phyloP scores from a whole-genome alignment of 2,329 filamentous ascomycete species.

The Alternaria gansuensis region DNA sequence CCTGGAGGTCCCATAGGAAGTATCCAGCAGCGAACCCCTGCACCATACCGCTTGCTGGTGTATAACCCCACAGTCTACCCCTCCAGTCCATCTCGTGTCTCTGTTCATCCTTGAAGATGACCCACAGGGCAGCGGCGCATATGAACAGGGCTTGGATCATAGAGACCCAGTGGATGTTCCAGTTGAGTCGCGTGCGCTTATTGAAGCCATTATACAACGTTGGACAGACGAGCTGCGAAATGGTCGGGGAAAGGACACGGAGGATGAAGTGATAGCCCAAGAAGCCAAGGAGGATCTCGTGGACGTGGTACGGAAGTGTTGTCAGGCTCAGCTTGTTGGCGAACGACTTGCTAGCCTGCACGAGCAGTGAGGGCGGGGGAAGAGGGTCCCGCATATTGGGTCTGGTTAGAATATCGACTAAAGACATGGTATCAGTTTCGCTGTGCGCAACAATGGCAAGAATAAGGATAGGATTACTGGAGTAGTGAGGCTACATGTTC shows the following conservation, averaged over 20 bases:
- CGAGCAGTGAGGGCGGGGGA: slow-evolving; percentile 66
- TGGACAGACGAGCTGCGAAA: slow-evolving; percentile 71
- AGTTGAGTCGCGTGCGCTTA: slow-evolving; percentile 73
- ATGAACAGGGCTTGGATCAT: slow-evolving; percentile 78
- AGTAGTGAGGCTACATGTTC: slow-evolving; percentile 17
- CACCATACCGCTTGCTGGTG: slow-evolving; percentile 74
- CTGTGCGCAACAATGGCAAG: slow-evolving; percentile 4
- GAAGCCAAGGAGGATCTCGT: slow-evolving; percentile 75
- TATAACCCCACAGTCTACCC: slow-evolving; percentile 80
- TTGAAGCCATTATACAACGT: slow-evolving; percentile 69
- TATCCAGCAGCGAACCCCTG: slow-evolving; percentile 81
- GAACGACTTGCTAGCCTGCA: slow-evolving; percentile 67
- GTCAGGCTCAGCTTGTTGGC: slow-evolving; percentile 69
- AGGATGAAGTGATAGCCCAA: slow-evolving; percentile 74
- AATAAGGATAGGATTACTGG: slow-evolving; percentile 12
- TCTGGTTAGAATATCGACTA: slow-evolving; percentile 27
- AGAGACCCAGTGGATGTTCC: slow-evolving; percentile 87
- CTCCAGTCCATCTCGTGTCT: slow-evolving; percentile 72
- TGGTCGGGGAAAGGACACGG: slow-evolving; percentile 70
- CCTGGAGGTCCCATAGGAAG: slow-evolving; percentile 81
- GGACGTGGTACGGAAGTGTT: slow-evolving; percentile 77
- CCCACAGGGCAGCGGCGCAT: slow-evolving; percentile 74
- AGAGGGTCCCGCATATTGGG: slow-evolving; percentile 76
- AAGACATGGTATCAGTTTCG: slow-evolving; percentile 31
- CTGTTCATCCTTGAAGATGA: slow-evolving; percentile 72